phyloP scores from a whole-genome alignment of 2,329 filamentous ascomycete species.

The Podosphaera xanthii region DNA sequence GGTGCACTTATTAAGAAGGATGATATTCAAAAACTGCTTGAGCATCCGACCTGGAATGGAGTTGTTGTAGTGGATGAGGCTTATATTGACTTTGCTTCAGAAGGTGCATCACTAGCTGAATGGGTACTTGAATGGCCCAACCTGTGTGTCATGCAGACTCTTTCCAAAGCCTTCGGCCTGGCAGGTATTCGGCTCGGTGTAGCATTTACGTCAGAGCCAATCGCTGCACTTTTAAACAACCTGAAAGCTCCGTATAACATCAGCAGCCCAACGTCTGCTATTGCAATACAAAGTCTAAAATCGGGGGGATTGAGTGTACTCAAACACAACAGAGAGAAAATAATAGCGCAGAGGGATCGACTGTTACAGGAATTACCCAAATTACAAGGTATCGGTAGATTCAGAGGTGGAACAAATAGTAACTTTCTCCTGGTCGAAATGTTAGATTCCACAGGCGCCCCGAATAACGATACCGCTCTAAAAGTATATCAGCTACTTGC shows the following conservation, averaged over 20 bases:
- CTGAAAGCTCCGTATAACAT: slow-evolving; percentile 96
- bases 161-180: slow-evolving; percentile 94
- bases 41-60: slow-evolving; percentile 86
- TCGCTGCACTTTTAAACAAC: slow-evolving; percentile 66
- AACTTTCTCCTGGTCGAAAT: slow-evolving; percentile 91
- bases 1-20: slow-evolving; percentile 54
- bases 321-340: slow-evolving; percentile 42
- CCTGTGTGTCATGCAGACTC: slow-evolving; percentile 89
- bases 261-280: slow-evolving; percentile 60
- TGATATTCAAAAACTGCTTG: slow-evolving; percentile 50
- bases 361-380: slow-evolving; percentile 49
- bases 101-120: slow-evolving; percentile 61
- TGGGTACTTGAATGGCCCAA: slow-evolving; percentile 89
- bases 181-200: slow-evolving; percentile 80
- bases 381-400: slow-evolving; percentile 55
- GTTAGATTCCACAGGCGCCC: slow-evolving; percentile 44
- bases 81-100: slow-evolving; percentile 79
- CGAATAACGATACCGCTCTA: slow-evolving; percentile 58
- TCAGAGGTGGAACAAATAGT: slow-evolving; percentile 56
- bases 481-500: slow-evolving; percentile 68
- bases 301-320: slow-evolving; percentile 48
- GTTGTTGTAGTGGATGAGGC: slow-evolving; percentile 86
- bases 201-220: slow-evolving; percentile 52
- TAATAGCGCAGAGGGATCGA: slow-evolving; percentile 56
- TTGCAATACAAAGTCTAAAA: slow-evolving; percentile 53